Evolutionary conservation across 2,329 filamentous ascomycete genomes (phyloP).

Genomic region (Phyllosticta citriasiana): DNA sequence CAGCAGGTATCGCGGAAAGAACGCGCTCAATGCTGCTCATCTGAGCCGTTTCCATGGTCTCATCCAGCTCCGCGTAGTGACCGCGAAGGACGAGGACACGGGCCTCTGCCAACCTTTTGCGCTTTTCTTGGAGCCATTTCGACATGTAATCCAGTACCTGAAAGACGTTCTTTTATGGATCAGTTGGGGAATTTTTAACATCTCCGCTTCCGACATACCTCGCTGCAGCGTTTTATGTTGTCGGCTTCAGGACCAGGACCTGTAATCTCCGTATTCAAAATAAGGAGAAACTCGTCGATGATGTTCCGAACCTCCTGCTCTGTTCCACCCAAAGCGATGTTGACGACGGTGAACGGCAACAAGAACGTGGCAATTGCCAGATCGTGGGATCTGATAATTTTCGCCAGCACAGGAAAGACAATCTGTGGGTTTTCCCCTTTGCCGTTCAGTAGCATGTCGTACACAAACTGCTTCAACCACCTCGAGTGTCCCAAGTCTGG

Average conservation of each 20-base stretch:
- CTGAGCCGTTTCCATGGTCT: constrained; percentile 42
- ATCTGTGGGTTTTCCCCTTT: constrained; percentile 64
- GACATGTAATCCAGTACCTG: constrained; percentile 84
- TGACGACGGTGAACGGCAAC: constrained; percentile 76
- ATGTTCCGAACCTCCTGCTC: constrained; percentile 55
- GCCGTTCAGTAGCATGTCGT: constrained; percentile 70
- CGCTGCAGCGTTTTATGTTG: constrained; percentile 73
- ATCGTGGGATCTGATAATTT: constrained; percentile 78
- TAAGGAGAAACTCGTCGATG: constrained; percentile 60
- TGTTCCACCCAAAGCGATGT: constrained; percentile 66
- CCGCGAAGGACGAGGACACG: constrained; percentile 32
- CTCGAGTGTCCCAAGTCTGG: constrained; percentile 58
- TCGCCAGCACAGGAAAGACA: constrained; percentile 71
- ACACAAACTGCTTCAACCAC: constrained; percentile 74
- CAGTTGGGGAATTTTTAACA: constrained; percentile 11
- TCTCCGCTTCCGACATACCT: constrained; percentile 46
- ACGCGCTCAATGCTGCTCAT: constrained; percentile 62
- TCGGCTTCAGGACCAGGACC: constrained; percentile 54
- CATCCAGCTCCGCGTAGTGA: constrained; percentile 38
- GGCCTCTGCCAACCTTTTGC: constrained; percentile 33
- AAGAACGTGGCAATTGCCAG: constrained; percentile 79
- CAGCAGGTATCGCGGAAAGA: constrained; percentile 57
- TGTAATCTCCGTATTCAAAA: constrained; percentile 56
- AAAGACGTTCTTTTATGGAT: constrained; percentile 63
- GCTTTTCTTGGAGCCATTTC: constrained; percentile 79